phyloP scores from a whole-genome alignment of 1,284 basidiomycete genomes.

The Fomitiporia mediterranea region DNA sequence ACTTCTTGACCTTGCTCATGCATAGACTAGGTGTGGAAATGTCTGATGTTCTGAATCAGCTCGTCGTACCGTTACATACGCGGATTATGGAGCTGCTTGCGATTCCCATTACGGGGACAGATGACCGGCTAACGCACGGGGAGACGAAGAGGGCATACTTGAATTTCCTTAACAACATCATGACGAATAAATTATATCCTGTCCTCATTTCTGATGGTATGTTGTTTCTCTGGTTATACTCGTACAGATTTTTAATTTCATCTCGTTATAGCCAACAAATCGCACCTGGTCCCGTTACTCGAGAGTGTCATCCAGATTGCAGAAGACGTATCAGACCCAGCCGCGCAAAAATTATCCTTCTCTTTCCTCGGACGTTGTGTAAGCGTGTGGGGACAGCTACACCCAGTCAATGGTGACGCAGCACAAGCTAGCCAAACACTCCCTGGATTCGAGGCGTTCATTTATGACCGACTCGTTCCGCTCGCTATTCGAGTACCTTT shows the following conservation, averaged over 20 bases:
- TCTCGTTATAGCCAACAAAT: conserved; percentile 65
- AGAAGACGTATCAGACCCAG: conserved; percentile 67
- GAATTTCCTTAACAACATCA: conserved; percentile 76
- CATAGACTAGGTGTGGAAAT: conserved; percentile 89
- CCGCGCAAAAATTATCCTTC: conserved; percentile 79
- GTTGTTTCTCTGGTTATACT: conserved; percentile 30
- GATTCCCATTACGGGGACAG: conserved; percentile 84
- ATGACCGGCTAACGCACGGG: conserved; percentile 80
- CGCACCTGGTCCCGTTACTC: conserved; percentile 64
- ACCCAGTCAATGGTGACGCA: conserved; percentile 33
- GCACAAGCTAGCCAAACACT: conserved; percentile 44
- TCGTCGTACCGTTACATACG: conserved; percentile 81
- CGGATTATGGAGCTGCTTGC: conserved; percentile 83
- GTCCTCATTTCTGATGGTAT: conserved; percentile 86
- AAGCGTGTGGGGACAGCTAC: conserved; percentile 69
- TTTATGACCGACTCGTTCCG: conserved; percentile 87
- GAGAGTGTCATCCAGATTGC: conserved; percentile 77
- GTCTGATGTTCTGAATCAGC: conserved; percentile 83
- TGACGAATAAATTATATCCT: conserved; percentile 75
- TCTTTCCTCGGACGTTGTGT: conserved; percentile 78
- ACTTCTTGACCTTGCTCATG: conserved; percentile 87
- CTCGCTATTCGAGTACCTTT: conserved; percentile 82
- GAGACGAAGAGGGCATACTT: conserved; percentile 93
- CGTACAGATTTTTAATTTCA: conserved; percentile 7
- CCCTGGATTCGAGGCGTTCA: conserved; percentile 90